Conservation (phyloP, 495 filamentous ascomycete genomes). For the Penicillium salamii region DNA sequence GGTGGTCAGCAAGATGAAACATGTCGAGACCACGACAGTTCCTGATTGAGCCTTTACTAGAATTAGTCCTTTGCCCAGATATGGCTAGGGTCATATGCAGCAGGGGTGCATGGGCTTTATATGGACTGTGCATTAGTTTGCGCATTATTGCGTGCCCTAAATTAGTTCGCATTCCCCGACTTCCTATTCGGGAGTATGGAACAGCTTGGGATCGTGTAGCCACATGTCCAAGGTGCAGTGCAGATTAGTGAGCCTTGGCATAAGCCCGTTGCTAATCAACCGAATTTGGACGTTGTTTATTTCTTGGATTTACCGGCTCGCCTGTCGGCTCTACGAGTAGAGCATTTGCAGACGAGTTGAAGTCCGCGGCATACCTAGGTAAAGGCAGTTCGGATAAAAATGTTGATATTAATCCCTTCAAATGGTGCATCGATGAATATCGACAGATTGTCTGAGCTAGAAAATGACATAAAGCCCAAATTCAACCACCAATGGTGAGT, state of each 20-base stretch:
- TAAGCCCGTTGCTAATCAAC: no score
- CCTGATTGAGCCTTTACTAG: background rate
- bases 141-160: conserved; percentile 1
- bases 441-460: no score
- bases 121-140: conserved; percentile 3
- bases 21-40: background rate
- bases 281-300: no score
- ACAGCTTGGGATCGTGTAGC: background rate
- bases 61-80: background rate
- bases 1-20: conserved; percentile 3
- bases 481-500: no score
- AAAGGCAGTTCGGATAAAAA: no score
- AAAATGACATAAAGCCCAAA: background rate
- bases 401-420: no score
- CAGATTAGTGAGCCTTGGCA: background rate
- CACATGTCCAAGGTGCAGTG: conserved; percentile 3
- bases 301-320: background rate
- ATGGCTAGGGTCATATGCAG: background rate
- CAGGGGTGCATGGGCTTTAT: background rate
- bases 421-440: no score
- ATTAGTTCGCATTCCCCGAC: conserved; percentile 1
- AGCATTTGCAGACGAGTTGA: background rate
- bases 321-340: background rate
- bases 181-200: background rate
- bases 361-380: background rate